phyloP scores from a whole-genome alignment of 2,329 filamentous ascomycete genomes.

The Immersiporthe knoxdaviesiana region DNA sequence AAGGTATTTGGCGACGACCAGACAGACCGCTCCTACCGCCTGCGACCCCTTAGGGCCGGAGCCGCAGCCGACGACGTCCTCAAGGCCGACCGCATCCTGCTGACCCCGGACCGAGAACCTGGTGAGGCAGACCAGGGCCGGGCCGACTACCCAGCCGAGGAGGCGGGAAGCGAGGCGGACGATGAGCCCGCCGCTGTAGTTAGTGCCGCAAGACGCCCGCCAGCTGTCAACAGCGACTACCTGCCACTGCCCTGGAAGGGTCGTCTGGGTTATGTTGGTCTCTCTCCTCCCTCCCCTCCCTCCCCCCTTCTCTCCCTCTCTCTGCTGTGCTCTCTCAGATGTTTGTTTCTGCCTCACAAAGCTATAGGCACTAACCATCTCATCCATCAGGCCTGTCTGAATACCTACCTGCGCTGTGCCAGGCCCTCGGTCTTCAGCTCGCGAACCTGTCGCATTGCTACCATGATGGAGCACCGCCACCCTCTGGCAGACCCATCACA shows the following conservation, averaged over 20 bases:
- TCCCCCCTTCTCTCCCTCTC: too few relatives aligned
- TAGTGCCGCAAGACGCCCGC: slow-evolving; percentile 60
- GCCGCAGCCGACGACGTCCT: slow-evolving; percentile 26
- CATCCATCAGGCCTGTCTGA: slow-evolving; percentile 72
- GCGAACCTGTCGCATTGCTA: slow-evolving; percentile 86
- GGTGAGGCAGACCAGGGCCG: slow-evolving; percentile 26
- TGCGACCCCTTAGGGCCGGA: neutral
- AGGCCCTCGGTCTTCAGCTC: slow-evolving; percentile 89
- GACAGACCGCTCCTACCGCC: neutral
- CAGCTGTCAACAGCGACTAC: slow-evolving; percentile 80
- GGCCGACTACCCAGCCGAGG: slow-evolving; percentile 19
- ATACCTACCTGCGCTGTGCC: slow-evolving; percentile 83
- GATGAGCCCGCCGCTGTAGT: slow-evolving; percentile 32
- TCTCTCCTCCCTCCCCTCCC: neutral
- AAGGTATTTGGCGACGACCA: neutral
- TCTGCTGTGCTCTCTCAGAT: neutral
- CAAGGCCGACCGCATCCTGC: slow-evolving; percentile 31
- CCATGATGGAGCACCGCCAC: slow-evolving; percentile 86
- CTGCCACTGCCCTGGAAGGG: slow-evolving; percentile 91
- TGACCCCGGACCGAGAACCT: slow-evolving; percentile 34
- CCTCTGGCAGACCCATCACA: slow-evolving; percentile 75
- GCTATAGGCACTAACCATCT: slow-evolving; percentile 14
- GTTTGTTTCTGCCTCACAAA: neutral
- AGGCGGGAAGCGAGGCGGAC: slow-evolving; percentile 27
- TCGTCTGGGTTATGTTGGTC: slow-evolving; percentile 79